phyloP scores from a whole-genome alignment of 768 basidiomycete genomes.

The Bullera alba region DNA sequence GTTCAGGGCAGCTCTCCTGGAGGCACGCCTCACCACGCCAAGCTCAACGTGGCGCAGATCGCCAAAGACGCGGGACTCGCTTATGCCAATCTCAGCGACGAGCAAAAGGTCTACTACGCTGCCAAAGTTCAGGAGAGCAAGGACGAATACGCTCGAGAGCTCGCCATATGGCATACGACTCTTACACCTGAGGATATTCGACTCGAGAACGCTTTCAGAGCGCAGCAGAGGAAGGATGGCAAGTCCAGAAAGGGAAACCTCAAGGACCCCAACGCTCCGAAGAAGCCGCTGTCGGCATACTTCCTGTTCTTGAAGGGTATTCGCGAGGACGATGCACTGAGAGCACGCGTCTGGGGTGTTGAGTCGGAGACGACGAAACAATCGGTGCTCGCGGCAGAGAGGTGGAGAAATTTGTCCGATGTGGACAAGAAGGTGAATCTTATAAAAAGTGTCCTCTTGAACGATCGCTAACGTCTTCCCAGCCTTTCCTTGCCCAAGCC shows the following conservation, averaged over 20 bases:
- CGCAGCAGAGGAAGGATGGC: constrained; percentile 86
- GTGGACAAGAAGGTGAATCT: constrained; percentile 76
- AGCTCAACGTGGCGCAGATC: constrained; percentile 89
- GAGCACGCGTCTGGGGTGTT: constrained; percentile 73
- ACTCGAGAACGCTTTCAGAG: constrained; percentile 81
- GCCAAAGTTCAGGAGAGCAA: constrained; percentile 76
- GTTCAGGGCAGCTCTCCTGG: constrained; percentile 29
- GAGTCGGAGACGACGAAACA: constrained; percentile 92
- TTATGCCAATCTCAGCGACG: constrained; percentile 68
- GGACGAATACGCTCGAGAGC: constrained; percentile 73
- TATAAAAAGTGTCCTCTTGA: neutral
- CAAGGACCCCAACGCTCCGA: constrained; percentile 93
- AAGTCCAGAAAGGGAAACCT: constrained; percentile 89
- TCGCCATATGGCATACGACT: constrained; percentile 74
- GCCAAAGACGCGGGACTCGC: constrained; percentile 90
- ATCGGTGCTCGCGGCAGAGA: constrained; percentile 83
- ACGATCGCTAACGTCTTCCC: constrained; percentile 2
- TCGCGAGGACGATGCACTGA: constrained; percentile 67
- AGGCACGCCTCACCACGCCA: constrained; percentile 49
- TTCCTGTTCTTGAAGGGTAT: constrained; percentile 93
- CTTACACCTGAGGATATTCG: constrained; percentile 91
- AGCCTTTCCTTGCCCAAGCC: constrained; percentile 90
- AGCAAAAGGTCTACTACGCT: constrained; percentile 80
- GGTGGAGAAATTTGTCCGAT: constrained; percentile 88
- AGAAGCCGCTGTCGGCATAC: constrained; percentile 89